Evolutionary conservation across 192 early-diverging fungal genomes (phyloP).

Genomic region (Pecoramyces ruminantium): DNA sequence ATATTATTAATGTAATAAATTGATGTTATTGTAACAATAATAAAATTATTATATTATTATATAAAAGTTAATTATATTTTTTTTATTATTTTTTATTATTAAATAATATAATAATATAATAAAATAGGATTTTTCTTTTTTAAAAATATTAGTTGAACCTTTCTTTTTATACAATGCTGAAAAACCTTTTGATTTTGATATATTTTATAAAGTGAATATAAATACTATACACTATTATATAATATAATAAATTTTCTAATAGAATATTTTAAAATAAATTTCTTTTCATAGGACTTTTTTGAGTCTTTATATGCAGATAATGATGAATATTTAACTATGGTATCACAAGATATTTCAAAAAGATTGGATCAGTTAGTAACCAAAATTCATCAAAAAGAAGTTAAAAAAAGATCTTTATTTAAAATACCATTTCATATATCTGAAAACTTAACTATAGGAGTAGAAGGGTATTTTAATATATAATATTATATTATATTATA

Average conservation of each 20-base stretch:
- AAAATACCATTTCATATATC: conserved; percentile 42
- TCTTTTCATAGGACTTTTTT: neutral
- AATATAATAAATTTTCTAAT: too few species aligned
- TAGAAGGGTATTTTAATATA: conserved; percentile 28
- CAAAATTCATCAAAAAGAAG: conserved; percentile 36
- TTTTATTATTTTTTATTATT: too few species aligned
- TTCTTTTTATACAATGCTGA: neutral
- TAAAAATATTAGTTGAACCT: neutral
- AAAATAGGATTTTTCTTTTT: neutral
- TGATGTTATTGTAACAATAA: too few species aligned
- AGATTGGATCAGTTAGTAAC: neutral
- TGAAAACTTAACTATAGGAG: conserved; percentile 40
- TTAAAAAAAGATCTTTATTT: conserved; percentile 39
- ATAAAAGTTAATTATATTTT: too few species aligned
- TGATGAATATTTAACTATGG: neutral
- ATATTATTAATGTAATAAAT: neutral
- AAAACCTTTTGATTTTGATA: neutral
- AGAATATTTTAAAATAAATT: too few species aligned
- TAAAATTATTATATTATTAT: too few species aligned
- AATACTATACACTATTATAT: too few species aligned
- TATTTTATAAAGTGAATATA: neutral
- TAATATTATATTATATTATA: too few species aligned
- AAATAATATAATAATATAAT: too few species aligned
- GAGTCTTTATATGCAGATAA: neutral
- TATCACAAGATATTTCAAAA: neutral